A percentile compares a stretch with the other conserved stretches of the same genome.
Evolutionary conservation across 2,329 filamentous ascomycete species (phyloP).

Genomic region (Diatrype stigma): DNA sequence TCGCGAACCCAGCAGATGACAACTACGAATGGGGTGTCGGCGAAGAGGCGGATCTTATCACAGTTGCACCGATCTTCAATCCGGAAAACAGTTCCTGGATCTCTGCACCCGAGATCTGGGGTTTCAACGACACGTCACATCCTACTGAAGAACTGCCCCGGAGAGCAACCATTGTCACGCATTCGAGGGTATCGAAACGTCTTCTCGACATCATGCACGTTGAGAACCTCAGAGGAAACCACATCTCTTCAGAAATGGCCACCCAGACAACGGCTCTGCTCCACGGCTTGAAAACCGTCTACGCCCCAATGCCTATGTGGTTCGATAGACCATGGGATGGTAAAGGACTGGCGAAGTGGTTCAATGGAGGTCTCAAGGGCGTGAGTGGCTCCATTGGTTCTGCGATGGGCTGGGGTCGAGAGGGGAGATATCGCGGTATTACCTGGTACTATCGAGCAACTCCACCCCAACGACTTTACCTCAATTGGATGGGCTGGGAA

Average conservation of each 20-base stretch:
- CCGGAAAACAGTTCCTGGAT: constrained; percentile 70
- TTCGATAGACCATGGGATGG: constrained; percentile 70
- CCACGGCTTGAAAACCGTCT: constrained; percentile 75
- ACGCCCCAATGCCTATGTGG: constrained; percentile 73
- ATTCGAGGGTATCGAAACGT: constrained; percentile 67
- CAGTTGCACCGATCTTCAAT: constrained; percentile 76
- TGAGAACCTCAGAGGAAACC: constrained; percentile 68
- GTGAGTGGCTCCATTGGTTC: constrained; percentile 51
- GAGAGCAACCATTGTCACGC: constrained; percentile 73
- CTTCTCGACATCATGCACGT: constrained; percentile 74
- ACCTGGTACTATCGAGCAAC: constrained; percentile 60
- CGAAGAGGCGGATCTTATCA: constrained; percentile 70
- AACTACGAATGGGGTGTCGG: constrained; percentile 72
- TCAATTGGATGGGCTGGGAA: constrained; percentile 60
- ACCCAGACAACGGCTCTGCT: constrained; percentile 68
- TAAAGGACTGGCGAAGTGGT: constrained; percentile 51
- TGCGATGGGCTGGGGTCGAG: constrained; percentile 56
- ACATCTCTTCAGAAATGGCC: constrained; percentile 78
- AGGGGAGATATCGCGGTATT: constrained; percentile 52
- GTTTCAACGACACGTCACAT: constrained; percentile 52
- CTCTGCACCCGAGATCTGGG: constrained; percentile 63
- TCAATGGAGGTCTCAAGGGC: constrained; percentile 55
- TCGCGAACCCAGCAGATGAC: constrained; percentile 54
- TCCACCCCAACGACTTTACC: constrained; percentile 55
- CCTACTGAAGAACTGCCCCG: constrained; percentile 57